phyloP scores from a whole-genome alignment of 306 rosid species.

The Prunus davidiana region DNA sequence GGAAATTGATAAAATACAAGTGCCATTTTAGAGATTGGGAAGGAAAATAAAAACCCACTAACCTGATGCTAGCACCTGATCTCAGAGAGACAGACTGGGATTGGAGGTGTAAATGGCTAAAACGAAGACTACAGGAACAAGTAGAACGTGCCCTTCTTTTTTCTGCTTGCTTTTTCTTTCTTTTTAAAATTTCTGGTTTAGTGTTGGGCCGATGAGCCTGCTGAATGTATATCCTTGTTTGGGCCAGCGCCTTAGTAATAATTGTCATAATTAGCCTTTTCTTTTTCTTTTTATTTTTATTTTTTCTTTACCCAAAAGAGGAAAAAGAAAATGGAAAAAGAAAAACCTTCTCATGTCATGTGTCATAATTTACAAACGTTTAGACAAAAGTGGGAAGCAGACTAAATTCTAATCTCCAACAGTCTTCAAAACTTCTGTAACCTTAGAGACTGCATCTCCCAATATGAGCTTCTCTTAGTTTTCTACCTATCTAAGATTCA shows the following conservation, averaged over 20 bases:
- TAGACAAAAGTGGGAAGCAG: neutral
- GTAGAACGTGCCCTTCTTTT: neutral
- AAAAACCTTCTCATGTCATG: neutral
- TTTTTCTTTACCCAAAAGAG: no score
- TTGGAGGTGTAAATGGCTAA: neutral
- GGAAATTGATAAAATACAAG: neutral
- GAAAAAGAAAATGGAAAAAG: neutral
- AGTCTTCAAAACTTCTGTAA: neutral
- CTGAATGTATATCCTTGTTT: neutral
- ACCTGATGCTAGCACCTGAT: slow-evolving; percentile 7
- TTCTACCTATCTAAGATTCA: neutral
- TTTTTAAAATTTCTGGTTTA: neutral
- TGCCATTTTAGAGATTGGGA: no score
- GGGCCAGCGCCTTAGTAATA: neutral
- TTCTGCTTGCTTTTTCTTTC: neutral
- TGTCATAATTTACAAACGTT: neutral
- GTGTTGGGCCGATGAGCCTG: neutral
- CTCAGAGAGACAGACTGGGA: slow-evolving; percentile 5
- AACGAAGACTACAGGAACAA: neutral
- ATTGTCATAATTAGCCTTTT: neutral
- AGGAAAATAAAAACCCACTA: neutral
- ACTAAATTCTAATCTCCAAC: neutral
- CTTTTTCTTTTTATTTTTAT: neutral
- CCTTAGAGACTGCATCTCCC: neutral
- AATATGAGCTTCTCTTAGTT: neutral